Conservation (phyloP, 2,329 filamentous ascomycete species). For the Paraphaeosphaeria sporulosa region DNA sequence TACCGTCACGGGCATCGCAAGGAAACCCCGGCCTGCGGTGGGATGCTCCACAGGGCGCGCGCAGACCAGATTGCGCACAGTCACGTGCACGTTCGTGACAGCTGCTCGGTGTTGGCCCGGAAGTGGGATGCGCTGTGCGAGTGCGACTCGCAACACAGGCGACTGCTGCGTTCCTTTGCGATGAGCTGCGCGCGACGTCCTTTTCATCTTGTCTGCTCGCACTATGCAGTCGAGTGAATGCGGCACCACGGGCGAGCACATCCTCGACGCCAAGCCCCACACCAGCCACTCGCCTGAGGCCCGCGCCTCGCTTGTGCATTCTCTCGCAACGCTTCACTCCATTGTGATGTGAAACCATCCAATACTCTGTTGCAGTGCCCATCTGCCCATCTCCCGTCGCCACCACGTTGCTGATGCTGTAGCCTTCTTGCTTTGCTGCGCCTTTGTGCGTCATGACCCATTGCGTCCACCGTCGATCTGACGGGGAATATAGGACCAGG, state of each 20-base stretch:
- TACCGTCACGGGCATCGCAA: conserved; percentile 5
- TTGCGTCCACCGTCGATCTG: conserved; percentile 39
- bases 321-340: conserved; percentile 13
- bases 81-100: neutral
- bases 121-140: neutral
- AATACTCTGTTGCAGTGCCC: conserved; percentile 26
- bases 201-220: conserved; percentile 27
- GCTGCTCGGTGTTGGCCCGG: neutral
- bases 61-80: neutral
- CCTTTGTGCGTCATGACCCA: conserved; percentile 40
- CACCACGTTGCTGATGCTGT: conserved; percentile 16
- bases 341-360: conserved; percentile 25
- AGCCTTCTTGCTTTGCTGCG: conserved; percentile 1
- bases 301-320: conserved; percentile 7
- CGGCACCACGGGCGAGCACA: conserved; percentile 32
- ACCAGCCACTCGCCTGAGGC: conserved; percentile 26
- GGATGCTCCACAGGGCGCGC: neutral
- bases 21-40: conserved; percentile 4
- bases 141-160: conserved; percentile 1
- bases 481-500: conserved; percentile 47
- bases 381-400: conserved; percentile 28
- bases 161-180: conserved; percentile 14
- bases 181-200: conserved; percentile 10
- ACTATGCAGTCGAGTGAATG: conserved; percentile 31
- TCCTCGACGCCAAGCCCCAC: conserved; percentile 36